Evolutionary conservation across 495 filamentous ascomycete species (phyloP).

Genomic region (Tuber aestivum): DNA sequence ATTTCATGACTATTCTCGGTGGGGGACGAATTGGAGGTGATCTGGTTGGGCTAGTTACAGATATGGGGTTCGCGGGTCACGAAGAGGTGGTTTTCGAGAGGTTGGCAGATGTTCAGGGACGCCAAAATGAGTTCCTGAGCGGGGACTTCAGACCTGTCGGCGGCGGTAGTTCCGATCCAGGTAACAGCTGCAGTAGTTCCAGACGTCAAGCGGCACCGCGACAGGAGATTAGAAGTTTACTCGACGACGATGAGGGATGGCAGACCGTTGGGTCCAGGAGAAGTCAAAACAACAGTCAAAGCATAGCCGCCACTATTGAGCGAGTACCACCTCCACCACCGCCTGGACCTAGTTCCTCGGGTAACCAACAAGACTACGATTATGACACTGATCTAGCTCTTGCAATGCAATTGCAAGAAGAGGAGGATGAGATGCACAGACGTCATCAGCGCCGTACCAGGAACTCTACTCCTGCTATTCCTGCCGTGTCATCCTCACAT

Average conservation of each 20-base stretch:
- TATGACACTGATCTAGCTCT: conserved; percentile 72
- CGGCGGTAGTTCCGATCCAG: conserved; percentile 39
- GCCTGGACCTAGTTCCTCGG: neutral
- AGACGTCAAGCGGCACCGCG: conserved; percentile 15
- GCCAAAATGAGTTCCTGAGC: conserved; percentile 72
- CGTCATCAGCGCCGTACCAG: conserved; percentile 37
- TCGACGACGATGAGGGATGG: conserved; percentile 33
- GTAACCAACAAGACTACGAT: conserved; percentile 51
- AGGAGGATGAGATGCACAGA: conserved; percentile 65
- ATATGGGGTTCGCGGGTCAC: conserved; percentile 79
- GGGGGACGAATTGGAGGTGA: conserved; percentile 49
- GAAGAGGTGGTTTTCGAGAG: conserved; percentile 96
- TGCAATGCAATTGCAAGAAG: conserved; percentile 75
- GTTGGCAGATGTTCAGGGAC: conserved; percentile 80
- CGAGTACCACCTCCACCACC: conserved; percentile 42
- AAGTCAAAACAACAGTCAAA: conserved; percentile 1
- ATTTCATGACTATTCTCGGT: conserved; percentile 86
- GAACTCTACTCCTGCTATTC: neutral
- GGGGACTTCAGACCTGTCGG: conserved; percentile 87
- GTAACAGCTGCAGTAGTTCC: conserved; percentile 28
- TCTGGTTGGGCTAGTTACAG: conserved; percentile 78
- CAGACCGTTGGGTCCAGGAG: conserved; percentile 15
- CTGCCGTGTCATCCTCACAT: conserved; percentile 28
- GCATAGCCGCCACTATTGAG: conserved; percentile 7
- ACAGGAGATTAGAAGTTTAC: conserved; percentile 23